Percentiles rank a stretch among this genome's conserved stretches.
These are phyloP conservation scores for Cucurbita ficifolia DNA, from an alignment of 306 rosid species.

Conservation along the genomic window DNA sequence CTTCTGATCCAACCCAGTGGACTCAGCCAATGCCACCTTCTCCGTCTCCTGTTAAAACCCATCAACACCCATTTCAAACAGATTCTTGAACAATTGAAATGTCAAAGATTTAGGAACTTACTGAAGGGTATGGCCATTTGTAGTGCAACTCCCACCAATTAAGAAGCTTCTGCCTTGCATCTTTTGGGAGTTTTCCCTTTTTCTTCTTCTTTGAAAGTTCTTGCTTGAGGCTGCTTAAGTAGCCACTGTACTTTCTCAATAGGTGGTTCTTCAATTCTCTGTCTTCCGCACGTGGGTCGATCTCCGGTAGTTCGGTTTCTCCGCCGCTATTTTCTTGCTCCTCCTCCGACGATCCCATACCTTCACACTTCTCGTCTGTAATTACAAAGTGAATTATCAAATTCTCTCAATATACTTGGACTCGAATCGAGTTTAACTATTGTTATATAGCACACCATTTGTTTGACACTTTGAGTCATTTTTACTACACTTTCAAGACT, in stretches of 20 bases:
- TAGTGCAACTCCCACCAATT: constrained; percentile 97
- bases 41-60: constrained; percentile 51
- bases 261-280: constrained; percentile 85
- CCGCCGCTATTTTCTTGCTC: constrained; percentile 79
- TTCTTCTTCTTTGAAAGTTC: constrained; percentile 96
- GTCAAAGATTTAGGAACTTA: background rate
- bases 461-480: too few relatives aligned
- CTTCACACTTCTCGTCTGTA: constrained; percentile 64
- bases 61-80: too few relatives aligned
- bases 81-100: background rate
- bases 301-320: constrained; percentile 64
- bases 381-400: background rate
- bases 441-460: too few relatives aligned
- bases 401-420: background rate
- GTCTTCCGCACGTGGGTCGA: constrained; percentile 86
- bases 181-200: constrained; percentile 94
- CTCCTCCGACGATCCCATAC: constrained; percentile 71
- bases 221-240: constrained; percentile 84
- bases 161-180: constrained; percentile 90
- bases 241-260: constrained; percentile 80
- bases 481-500: too few relatives aligned
- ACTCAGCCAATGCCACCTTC: constrained; percentile 91
- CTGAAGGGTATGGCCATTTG: constrained; percentile 99
- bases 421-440: too few relatives aligned
- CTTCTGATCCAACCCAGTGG: constrained; percentile 92